Conservation (phyloP, 805 yeast genomes). For the Aciculoconidium aculeatum region DNA sequence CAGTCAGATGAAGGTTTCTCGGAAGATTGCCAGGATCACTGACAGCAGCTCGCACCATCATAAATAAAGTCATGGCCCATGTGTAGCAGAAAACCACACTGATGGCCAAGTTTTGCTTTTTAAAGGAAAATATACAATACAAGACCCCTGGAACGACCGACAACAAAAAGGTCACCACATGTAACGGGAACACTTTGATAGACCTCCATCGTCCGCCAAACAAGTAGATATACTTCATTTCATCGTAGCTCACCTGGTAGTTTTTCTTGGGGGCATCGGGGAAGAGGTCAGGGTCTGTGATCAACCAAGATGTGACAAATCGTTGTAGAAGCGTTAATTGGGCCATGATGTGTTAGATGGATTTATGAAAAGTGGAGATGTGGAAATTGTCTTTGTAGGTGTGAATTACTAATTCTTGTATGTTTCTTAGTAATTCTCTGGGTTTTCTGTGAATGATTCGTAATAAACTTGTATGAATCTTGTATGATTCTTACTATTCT, state of each 20-base stretch:
- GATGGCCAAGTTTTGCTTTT: conserved; percentile 4
- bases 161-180: conserved; percentile 26
- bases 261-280: conserved; percentile 17
- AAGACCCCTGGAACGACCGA: conserved; percentile 45
- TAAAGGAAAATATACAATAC: conserved; percentile 32
- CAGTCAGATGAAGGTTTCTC: conserved; percentile 53
- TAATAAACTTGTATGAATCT: no score
- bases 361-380: no score
- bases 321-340: conserved; percentile 5
- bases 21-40: conserved; percentile 72
- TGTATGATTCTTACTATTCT: no score
- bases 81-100: conserved; percentile 48
- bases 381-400: no score
- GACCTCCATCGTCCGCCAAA: conserved; percentile 62
- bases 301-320: conserved; percentile 19
- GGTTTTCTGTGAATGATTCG: no score
- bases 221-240: conserved; percentile 41
- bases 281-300: conserved; percentile 17
- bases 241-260: conserved; percentile 33
- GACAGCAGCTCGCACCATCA: conserved; percentile 49
- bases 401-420: no score
- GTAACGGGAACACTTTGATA: conserved; percentile 35
- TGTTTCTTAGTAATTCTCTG: no score
- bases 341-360: no score
- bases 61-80: conserved; percentile 45